Base-by-base conservation (phyloP, 2,329 filamentous ascomycete species). In the Cladophialophora carrionii region DNA sequence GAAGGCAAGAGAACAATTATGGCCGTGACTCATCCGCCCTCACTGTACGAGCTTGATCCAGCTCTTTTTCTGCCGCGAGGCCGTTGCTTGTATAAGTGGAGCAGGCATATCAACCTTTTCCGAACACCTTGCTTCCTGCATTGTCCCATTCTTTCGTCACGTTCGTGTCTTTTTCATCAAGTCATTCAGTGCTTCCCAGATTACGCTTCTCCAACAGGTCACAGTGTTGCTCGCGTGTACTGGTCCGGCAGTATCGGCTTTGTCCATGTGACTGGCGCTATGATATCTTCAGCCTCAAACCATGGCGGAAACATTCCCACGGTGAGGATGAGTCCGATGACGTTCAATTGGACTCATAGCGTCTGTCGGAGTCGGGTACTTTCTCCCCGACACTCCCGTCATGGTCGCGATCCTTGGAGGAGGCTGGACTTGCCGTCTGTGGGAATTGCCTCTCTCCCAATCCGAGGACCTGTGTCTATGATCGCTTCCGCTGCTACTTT, bases 301-400 rank as follows among this genome's bases (percentile, higher is more conserved):
- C 52, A 57, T 43, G 3, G 67, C 53, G n/a, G 67, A 32, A 24
- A 67, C 62, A 51, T 63, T 62, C 22, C 67, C 64, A 26, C 67
- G 64, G n/a, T 24, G 20, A 66, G 62, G 57, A 56, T 62, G 64
- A 56, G 48, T 64, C 34, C 67, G 59, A 29, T 65, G 67, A 20
- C 67, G 65, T 26, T 71, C 69, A 48, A 71, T 58, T 1, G 65
- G 59, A 62, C 62, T 68, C 63, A 63, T 60, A 14, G 68, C 41
- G 17, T 71, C 70, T 14, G 37, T 17, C 17, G 67, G 4, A 22
- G 65, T 69, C 46, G 69, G 65, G 65, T 72, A 72, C 62, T 65
- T 66, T 49, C 70, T 64, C 10, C 70, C 70, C 46, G 65, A 64
- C 8, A 72, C 70, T 20, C 70, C 70, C 12, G 66, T 66, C 32